These are phyloP conservation scores for Yarrowia bubula DNA, from an alignment of 805 yeast species.

Conservation along the genomic window DNA sequence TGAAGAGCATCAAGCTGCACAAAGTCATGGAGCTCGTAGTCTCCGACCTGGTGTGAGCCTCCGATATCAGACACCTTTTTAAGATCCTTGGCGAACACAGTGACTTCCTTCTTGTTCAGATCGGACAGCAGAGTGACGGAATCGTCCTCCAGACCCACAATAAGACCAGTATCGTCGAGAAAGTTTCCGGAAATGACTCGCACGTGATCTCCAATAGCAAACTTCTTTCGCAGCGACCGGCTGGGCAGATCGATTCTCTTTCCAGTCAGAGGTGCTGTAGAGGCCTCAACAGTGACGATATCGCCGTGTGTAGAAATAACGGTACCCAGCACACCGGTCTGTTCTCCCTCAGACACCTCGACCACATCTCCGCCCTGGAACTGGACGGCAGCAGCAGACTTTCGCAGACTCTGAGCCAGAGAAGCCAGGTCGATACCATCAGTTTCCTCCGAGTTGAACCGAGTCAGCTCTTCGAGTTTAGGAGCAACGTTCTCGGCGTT, in stretches of 20 bases:
- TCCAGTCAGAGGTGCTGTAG: slow-evolving; percentile 51
- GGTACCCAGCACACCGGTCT: slow-evolving; percentile 80
- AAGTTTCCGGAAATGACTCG: slow-evolving; percentile 89
- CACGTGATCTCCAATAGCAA: slow-evolving; percentile 91
- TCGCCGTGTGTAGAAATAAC: slow-evolving; percentile 70
- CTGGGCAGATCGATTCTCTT: slow-evolving; percentile 76
- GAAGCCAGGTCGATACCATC: slow-evolving; percentile 87
- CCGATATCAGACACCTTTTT: slow-evolving; percentile 89
- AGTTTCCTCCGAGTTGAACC: slow-evolving; percentile 70
- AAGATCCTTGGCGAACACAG: slow-evolving; percentile 88
- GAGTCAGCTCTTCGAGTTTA: slow-evolving; percentile 79
- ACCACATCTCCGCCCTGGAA: slow-evolving; percentile 95
- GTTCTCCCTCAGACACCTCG: slow-evolving; percentile 90
- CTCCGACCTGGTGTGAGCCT: slow-evolving; percentile 65
- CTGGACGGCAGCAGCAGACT: slow-evolving; percentile 52
- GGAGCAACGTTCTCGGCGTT: slow-evolving; percentile 82
- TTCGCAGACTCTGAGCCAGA: slow-evolving; percentile 81
- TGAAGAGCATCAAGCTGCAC: slow-evolving; percentile 82
- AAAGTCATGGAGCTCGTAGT: slow-evolving; percentile 82
- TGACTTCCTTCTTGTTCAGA: slow-evolving; percentile 80
- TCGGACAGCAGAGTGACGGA: slow-evolving; percentile 88
- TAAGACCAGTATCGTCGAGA: slow-evolving; percentile 91
- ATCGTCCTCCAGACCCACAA: slow-evolving; percentile 75
- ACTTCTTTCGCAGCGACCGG: slow-evolving; percentile 76
- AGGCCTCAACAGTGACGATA: slow-evolving; percentile 50